phyloP scores from a whole-genome alignment of 1,139 yeast genomes.

The Lodderomyces margitis region DNA sequence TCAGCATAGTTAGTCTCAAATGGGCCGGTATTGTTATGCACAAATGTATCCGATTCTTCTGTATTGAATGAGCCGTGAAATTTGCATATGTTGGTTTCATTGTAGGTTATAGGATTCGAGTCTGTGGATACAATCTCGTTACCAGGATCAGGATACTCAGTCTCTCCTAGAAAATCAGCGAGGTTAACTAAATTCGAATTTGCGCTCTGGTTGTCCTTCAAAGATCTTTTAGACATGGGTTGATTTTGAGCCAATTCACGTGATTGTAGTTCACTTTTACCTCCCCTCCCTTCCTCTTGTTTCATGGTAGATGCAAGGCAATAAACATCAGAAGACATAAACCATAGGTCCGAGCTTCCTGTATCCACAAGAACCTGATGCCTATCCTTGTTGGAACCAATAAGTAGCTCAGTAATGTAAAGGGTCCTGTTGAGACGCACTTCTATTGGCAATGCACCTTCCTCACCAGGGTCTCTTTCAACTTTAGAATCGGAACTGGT shows the following conservation, averaged over 20 bases:
- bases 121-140: too few species aligned
- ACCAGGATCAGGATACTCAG: too few species aligned
- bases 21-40: conserved; percentile 30
- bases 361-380: conserved; percentile 42
- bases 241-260: too few species aligned
- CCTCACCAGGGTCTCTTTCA: conserved; percentile 36
- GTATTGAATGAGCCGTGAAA: conserved; percentile 41
- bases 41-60: conserved; percentile 30
- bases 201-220: too few species aligned
- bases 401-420: conserved; percentile 42
- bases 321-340: conserved; percentile 33
- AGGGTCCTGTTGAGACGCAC: conserved; percentile 45
- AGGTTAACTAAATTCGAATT: too few species aligned
- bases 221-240: too few species aligned
- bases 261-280: too few species aligned
- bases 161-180: neutral
- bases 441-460: conserved; percentile 34
- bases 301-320: conserved; percentile 18
- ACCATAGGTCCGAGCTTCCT: conserved; percentile 50
- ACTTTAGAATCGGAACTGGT: conserved; percentile 11
- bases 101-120: neutral
- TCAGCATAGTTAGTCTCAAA: conserved; percentile 62
- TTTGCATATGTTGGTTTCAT: conserved; percentile 27
- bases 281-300: neutral
- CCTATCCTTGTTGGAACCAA: conserved; percentile 33